Evolutionary conservation across 2,329 filamentous ascomycete genomes (phyloP).

Genomic region (Emmonsiellopsis sp.): DNA sequence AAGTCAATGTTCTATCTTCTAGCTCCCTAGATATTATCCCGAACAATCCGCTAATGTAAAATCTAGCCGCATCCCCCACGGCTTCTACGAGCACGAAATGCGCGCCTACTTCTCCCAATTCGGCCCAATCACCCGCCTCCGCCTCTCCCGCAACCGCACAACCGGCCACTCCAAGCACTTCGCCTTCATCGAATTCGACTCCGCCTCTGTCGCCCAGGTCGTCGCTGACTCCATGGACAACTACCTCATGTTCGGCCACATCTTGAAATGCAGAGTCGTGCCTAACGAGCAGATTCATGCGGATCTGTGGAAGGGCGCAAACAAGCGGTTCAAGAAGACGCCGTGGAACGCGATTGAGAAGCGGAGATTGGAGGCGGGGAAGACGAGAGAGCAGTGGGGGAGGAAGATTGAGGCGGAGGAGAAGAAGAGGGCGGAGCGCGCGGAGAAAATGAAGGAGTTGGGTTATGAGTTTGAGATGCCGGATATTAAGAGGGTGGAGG

Average conservation of each 20-base stretch:
- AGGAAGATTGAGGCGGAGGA: constrained; percentile 65
- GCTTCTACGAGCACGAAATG: constrained; percentile 98
- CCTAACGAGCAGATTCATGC: constrained; percentile 68
- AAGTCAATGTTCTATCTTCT: constrained; percentile 13
- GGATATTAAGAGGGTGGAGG: constrained; percentile 54
- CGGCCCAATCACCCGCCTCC: constrained; percentile 65
- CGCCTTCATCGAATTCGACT: constrained; percentile 83
- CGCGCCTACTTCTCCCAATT: constrained; percentile 90
- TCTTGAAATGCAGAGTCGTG: constrained; percentile 77
- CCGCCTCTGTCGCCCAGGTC: constrained; percentile 72
- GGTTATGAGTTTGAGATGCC: constrained; percentile 78
- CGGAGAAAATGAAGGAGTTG: constrained; percentile 64
- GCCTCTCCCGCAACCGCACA: constrained; percentile 82
- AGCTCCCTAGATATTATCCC: constrained; percentile 3
- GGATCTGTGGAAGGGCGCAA: constrained; percentile 80
- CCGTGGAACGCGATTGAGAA: constrained; percentile 84
- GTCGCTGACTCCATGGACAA: constrained; percentile 96
- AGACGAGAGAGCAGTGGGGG: constrained; percentile 67
- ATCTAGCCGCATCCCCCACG: constrained; percentile 66
- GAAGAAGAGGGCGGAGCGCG: constrained; percentile 57
- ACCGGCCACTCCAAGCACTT: constrained; percentile 90
- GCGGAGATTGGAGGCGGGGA: constrained; percentile 61
- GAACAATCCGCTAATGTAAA: constrained; percentile 12
- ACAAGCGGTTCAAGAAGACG: constrained; percentile 77
- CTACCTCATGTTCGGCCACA: constrained; percentile 90